Evolutionary conservation across 2,329 filamentous ascomycete genomes (phyloP).

Genomic region (Curvularia verruculosa): DNA sequence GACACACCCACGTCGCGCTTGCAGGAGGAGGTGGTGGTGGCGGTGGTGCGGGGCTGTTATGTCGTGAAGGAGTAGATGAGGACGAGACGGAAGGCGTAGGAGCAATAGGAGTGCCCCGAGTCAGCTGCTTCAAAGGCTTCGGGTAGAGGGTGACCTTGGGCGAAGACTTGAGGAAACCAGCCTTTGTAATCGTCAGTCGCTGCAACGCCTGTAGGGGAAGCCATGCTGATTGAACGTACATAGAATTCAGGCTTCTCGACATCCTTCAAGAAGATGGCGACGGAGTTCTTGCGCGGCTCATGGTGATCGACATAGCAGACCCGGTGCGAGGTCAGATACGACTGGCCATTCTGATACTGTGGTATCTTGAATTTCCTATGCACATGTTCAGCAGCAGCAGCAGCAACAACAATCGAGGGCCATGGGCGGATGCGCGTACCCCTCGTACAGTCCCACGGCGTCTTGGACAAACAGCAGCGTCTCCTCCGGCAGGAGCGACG

Average conservation of each 20-base stretch:
- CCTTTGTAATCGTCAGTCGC: conserved; percentile 55
- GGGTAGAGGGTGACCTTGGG: conserved; percentile 89
- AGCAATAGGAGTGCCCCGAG: conserved; percentile 57
- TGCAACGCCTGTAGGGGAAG: background rate
- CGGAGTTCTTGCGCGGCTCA: conserved; percentile 82
- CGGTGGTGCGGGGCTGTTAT: conserved; percentile 51
- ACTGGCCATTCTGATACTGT: conserved; percentile 92
- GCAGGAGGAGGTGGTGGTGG: conserved; percentile 58
- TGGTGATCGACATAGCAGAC: conserved; percentile 92
- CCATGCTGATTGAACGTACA: conserved; percentile 15
- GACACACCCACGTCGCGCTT: conserved; percentile 89
- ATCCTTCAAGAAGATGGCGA: conserved; percentile 86
- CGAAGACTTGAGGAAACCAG: conserved; percentile 93
- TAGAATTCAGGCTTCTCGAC: conserved; percentile 85
- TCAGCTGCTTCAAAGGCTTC: conserved; percentile 73
- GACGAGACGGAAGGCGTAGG: conserved; percentile 46
- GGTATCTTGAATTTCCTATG: conserved; percentile 91
- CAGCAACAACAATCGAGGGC: conserved; percentile 15
- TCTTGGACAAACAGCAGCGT: conserved; percentile 95
- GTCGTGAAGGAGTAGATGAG: conserved; percentile 43
- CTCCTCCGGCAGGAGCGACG: conserved; percentile 90
- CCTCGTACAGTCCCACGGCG: conserved; percentile 95
- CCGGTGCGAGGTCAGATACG: conserved; percentile 94
- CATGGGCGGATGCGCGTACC: conserved; percentile 63
- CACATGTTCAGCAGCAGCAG: conserved; percentile 19